A percentile compares a stretch with the other conserved stretches of the same genome.
phyloP scores from a whole-genome alignment of 2,329 filamentous ascomycete species.

The Colletotrichum sublineola region DNA sequence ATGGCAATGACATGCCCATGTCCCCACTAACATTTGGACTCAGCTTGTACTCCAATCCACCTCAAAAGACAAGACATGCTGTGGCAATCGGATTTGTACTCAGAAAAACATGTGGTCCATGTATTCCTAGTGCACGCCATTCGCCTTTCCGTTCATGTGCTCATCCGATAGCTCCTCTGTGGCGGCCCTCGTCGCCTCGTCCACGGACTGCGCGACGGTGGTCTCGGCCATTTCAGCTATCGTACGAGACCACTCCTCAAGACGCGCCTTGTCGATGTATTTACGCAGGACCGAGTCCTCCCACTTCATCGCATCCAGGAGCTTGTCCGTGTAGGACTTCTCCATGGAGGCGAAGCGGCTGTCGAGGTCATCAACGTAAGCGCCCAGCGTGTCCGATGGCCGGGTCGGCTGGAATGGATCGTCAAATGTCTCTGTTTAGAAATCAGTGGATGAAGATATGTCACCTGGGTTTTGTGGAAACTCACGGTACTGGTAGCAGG shows the following conservation, averaged over 20 bases:
- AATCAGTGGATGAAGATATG: constrained; percentile 46
- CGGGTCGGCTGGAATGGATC: constrained; percentile 60
- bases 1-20: background rate
- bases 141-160: constrained; percentile 40
- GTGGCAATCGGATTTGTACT: background rate
- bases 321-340: constrained; percentile 73
- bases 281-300: constrained; percentile 77
- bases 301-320: constrained; percentile 78
- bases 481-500: constrained; percentile 73
- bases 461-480: constrained; percentile 40
- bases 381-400: constrained; percentile 69
- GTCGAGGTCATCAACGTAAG: constrained; percentile 72
- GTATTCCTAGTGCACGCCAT: constrained; percentile 32
- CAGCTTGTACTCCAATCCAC: background rate
- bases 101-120: background rate
- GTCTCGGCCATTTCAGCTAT: constrained; percentile 55
- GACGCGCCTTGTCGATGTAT: constrained; percentile 75
- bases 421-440: constrained; percentile 56
- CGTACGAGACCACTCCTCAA: constrained; percentile 75
- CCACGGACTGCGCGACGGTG: constrained; percentile 51
- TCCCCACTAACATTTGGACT: background rate
- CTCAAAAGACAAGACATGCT: background rate
- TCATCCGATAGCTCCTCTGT: constrained; percentile 19
- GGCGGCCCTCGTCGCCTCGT: constrained; percentile 45
- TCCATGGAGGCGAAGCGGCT: constrained; percentile 71